Evolutionary conservation across 164 flowering plant genomes (phyloP), one percentile per base, ranked within the genome.

Genomic region (Magnolia officinalis): DNA sequence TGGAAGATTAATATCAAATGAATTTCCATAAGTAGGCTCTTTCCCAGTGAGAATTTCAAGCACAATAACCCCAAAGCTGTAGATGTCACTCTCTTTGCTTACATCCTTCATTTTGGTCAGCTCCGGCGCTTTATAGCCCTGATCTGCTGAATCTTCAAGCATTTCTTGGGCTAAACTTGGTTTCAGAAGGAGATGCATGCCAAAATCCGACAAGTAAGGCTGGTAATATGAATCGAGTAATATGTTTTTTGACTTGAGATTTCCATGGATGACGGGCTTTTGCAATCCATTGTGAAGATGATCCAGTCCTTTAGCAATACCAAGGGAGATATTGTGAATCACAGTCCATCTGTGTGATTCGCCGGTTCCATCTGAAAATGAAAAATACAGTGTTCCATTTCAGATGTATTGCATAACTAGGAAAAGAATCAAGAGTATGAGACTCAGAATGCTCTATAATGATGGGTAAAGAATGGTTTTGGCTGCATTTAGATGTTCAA

Each of bases 41-140:
- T 86, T 92, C 59, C 98, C 92, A 0, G 96, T 86, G 20, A 96
- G 82, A 49, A 96, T 72, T 81, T 96, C 97, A 5, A 96, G 92
- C 18, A 92, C 84, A 65, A 96, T 87, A 4, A 96, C 86, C 16
- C 99, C 99, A 66, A 94, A 87, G 80, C 95, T 86, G 87, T 90
- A 94, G 2, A 94, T 82, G 80, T 96, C 99, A 63, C 88, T 88
- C 79, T 88, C 87, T 76, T 78, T 81, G 70, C 80, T 82, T 16
- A 80, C 94, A 50, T 96, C 99, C 82, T 83, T 90, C 92, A 96
- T 96, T 82, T 96, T 96, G 80, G 90, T 89, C 74, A 94, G 91
- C 81, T 96, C 98, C 4, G 98, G 97, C 18, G 99, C 95, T 81
- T 87, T 94, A 80, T 96, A 94, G 5, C 98, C 98, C 79, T 91